These are phyloP conservation scores for Colletotrichum zoysiae DNA, from an alignment of 2,329 filamentous ascomycete species.

Conservation along the genomic window DNA sequence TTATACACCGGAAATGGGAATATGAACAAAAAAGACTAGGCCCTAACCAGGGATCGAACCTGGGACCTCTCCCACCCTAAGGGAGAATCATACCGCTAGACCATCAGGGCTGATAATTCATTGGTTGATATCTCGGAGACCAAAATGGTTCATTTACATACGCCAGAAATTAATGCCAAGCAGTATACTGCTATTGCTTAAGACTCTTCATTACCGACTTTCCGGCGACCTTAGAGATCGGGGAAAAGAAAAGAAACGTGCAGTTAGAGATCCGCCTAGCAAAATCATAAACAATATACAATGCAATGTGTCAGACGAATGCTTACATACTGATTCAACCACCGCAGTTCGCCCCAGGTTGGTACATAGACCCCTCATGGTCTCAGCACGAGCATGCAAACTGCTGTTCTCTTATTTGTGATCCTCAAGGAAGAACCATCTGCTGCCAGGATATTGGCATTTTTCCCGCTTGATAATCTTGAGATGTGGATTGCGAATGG, in stretches of 20 bases:
- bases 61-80: slow-evolving; percentile 40
- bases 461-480: slow-evolving; percentile 31
- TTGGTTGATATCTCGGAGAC: too few species aligned
- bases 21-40: not conserved
- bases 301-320: too few species aligned
- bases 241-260: slow-evolving; percentile 59
- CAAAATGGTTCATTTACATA: too few species aligned
- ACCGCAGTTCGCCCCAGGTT: slow-evolving; percentile 54
- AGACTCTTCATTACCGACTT: slow-evolving; percentile 51
- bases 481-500: slow-evolving; percentile 45
- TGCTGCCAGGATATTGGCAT: slow-evolving; percentile 32
- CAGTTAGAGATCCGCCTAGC: slow-evolving; percentile 57
- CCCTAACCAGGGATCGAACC: slow-evolving; percentile 38
- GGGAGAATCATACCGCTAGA: slow-evolving; percentile 40
- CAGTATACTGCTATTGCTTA: too few species aligned
- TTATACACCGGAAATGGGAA: too few species aligned
- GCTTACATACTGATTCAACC: slow-evolving; percentile 49
- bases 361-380: slow-evolving; percentile 50
- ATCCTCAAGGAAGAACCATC: slow-evolving; percentile 40
- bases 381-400: slow-evolving; percentile 44
- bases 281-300: not conserved
- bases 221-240: slow-evolving; percentile 59
- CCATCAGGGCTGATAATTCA: slow-evolving; percentile 19
- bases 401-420: slow-evolving; percentile 46
- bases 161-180: too few species aligned